phyloP scores from a whole-genome alignment of 345 rosid species.

The Salix purpurea region DNA sequence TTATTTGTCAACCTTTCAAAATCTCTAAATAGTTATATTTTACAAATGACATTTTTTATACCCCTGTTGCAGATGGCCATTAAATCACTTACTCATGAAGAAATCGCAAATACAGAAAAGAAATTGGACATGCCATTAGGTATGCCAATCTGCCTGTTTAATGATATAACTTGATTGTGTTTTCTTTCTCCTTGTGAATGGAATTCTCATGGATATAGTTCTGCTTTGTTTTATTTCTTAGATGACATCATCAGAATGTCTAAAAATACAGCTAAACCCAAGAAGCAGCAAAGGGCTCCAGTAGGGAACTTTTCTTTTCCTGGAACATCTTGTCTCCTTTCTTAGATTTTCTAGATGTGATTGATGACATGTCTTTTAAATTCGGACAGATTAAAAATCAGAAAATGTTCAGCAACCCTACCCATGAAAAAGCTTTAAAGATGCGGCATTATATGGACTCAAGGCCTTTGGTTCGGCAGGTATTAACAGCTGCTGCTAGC shows the following conservation, averaged over 20 bases:
- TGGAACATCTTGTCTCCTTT: neutral
- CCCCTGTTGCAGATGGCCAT: constrained; percentile 43
- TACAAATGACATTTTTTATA: neutral
- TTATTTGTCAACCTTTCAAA: neutral
- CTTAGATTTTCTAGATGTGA: constrained; percentile 1
- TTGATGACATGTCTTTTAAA: constrained; percentile 4
- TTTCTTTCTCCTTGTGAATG: neutral
- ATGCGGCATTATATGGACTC: constrained; percentile 55
- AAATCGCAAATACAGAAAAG: constrained; percentile 81
- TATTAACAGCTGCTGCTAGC: constrained; percentile 6
- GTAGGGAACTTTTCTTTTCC: constrained; percentile 32
- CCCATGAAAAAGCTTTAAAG: constrained; percentile 45
- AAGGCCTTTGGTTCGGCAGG: constrained; percentile 77
- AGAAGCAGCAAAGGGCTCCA: constrained; percentile 47
- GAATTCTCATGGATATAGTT: neutral
- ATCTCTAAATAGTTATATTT: neutral
- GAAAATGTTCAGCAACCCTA: constrained; percentile 36
- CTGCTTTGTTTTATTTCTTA: constrained; percentile 11
- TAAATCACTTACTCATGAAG: constrained; percentile 65
- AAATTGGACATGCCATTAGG: constrained; percentile 89
- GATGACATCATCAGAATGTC: constrained; percentile 89
- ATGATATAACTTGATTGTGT: neutral
- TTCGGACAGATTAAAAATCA: constrained; percentile 52
- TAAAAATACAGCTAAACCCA: constrained; percentile 44
- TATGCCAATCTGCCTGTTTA: constrained; percentile 14